These are phyloP conservation scores for Harrya chromipes DNA, from an alignment of 768 basidiomycete genomes.

Conservation along the genomic window DNA sequence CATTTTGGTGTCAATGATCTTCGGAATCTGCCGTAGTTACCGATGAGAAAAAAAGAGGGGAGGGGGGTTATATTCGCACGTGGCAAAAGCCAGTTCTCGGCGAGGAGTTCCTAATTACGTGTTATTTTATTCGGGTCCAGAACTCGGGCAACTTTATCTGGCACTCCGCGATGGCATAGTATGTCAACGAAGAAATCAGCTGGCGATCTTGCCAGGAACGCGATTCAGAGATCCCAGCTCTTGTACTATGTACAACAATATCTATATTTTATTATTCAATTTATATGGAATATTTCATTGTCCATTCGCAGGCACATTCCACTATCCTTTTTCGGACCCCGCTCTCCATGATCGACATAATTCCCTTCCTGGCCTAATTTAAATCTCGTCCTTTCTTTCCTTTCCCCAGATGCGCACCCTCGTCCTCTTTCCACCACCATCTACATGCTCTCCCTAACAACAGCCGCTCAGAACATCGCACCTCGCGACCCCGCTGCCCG, in stretches of 20 bases:
- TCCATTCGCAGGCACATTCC: too few relatives aligned
- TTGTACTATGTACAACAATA: constrained; percentile 27
- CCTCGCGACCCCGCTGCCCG: constrained; percentile 5
- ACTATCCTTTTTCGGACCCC: constrained; percentile 16
- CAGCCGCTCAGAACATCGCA: constrained; percentile 9
- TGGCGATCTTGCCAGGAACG: constrained; percentile 17
- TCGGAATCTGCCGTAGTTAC: too few relatives aligned
- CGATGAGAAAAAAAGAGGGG: too few relatives aligned
- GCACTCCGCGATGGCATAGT: constrained; percentile 29
- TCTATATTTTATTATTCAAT: too few relatives aligned
- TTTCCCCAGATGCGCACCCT: background rate
- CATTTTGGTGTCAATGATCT: background rate
- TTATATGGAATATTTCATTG: too few relatives aligned
- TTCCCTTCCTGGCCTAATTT: constrained; percentile 16
- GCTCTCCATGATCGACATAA: constrained; percentile 19
- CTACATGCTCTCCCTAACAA: constrained; percentile 11
- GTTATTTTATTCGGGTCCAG: constrained; percentile 7
- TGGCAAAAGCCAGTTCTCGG: too few relatives aligned
- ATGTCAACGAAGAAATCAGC: constrained; percentile 7
- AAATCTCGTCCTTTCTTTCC: constrained; percentile 15
- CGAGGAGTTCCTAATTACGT: constrained; percentile 11
- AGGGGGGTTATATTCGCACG: background rate
- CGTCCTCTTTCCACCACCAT: background rate
- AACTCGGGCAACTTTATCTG: background rate
- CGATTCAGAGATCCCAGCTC: constrained; percentile 18